Evolutionary conservation across 78 protist genomes (phyloP).

Genomic region (Dictyostelium brefeldianum): DNA sequence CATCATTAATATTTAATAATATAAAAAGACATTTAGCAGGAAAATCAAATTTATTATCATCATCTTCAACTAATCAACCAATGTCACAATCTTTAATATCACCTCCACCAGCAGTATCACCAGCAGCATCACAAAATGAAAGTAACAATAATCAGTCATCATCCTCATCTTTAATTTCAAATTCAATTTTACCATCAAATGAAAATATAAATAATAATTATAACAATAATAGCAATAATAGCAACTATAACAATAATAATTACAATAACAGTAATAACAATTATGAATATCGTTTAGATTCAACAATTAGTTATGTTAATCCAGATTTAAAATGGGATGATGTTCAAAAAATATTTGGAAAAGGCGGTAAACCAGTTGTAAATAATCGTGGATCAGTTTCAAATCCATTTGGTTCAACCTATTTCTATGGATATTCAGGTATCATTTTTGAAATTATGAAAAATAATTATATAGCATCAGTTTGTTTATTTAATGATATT

Average conservation of each 20-base stretch:
- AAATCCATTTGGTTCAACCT: conserved; percentile 87
- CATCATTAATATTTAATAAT: neutral
- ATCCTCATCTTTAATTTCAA: neutral
- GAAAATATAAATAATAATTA: conserved; percentile 5
- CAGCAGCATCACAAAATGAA: too few relatives aligned
- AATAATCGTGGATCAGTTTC: conserved; percentile 80
- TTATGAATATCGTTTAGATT: conserved; percentile 16
- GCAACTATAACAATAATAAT: neutral
- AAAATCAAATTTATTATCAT: conserved; percentile 17
- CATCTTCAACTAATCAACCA: conserved; percentile 19
- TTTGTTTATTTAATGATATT: conserved; percentile 62
- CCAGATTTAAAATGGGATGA: conserved; percentile 81
- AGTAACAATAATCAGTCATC: neutral
- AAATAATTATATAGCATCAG: conserved; percentile 70
- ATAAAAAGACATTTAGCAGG: neutral
- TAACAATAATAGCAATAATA: conserved; percentile 11
- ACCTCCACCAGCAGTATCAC: too few relatives aligned
- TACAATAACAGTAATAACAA: neutral
- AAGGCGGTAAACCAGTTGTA: conserved; percentile 86
- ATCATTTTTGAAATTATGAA: conserved; percentile 84
- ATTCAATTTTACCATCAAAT: neutral
- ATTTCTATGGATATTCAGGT: conserved; percentile 84
- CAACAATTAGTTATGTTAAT: conserved; percentile 9
- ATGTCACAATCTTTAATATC: neutral
- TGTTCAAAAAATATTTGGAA: conserved; percentile 73